Evolutionary conservation across 2,329 filamentous ascomycete species (phyloP), one percentile per base, ranked within the genome.

Genomic region (Colletotrichum acutatum): DNA sequence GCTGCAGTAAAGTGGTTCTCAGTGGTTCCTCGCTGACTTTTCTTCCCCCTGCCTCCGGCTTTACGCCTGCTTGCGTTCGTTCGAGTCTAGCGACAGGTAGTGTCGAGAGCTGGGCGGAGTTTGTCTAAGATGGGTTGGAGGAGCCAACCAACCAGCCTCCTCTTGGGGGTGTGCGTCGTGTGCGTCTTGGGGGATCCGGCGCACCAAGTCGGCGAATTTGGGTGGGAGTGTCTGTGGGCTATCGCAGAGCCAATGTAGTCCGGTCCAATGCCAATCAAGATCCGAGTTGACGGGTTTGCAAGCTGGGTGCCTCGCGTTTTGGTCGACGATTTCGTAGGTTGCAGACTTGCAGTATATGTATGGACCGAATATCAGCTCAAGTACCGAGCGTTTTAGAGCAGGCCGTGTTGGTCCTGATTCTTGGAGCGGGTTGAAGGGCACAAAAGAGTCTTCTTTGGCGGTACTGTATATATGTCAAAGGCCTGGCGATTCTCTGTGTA

Each of bases 51-150:
- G 70, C 66, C 70, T 72, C 70, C 69, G 66, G 66, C 60, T 72
- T 65, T 72, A 61, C 66, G 66, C 70, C 70, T 72, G 70, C 66
- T 65, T 69, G 70, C 70, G 70, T 72, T 69, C 66, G 70, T 72
- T 72, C 59, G 56, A 69, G 70, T 34, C 54, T 70, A 72, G 70
- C 19, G 70, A 26, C 54, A 64, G 26, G 60, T 72, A 72, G 59
- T 60, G 70, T 72, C 70, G 32, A 72, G 37, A 64, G 42, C 70
- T 70, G 66, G 69, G 60, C 70, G 42, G 70, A 61, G 70, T 72
- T 56, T 70, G 19, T 16, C 57, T 56, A 46, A 56, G 54, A 66
- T 72, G 56, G 37, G 59, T 59, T 56, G 66, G 60, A 52, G 42
- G 16, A 59, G 46, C 66, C 37, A 65, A 57, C 70, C 60, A 59